These are phyloP conservation scores for Lagenidium giganteum DNA, from an alignment of 352 stramenopile species.

Conservation along the genomic window DNA sequence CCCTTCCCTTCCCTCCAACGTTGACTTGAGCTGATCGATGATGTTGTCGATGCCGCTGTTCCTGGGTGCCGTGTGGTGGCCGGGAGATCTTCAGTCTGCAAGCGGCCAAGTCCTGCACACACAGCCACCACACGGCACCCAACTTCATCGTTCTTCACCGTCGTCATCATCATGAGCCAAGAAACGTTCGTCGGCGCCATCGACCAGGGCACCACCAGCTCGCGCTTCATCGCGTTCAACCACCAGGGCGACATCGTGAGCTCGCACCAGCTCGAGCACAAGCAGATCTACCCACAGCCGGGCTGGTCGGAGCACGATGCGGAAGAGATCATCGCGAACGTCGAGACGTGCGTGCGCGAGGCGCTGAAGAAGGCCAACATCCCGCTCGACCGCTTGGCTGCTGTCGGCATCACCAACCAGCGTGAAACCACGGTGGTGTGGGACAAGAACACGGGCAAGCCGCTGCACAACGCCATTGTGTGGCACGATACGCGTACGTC, in stretches of 20 bases:
- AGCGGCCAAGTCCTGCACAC: constrained; percentile 17
- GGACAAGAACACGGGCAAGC: constrained; percentile 93
- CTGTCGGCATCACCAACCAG: constrained; percentile 99
- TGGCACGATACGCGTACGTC: constrained; percentile 97
- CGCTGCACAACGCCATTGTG: constrained; percentile 98
- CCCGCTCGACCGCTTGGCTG: constrained; percentile 65
- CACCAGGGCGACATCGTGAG: constrained; percentile 84
- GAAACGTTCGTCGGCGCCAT: constrained; percentile 85
- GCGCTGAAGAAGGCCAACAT: constrained; percentile 72
- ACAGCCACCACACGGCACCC: constrained; percentile 6
- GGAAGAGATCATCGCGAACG: constrained; percentile 92
- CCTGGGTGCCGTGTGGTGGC: constrained; percentile 1
- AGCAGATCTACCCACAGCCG: constrained; percentile 94
- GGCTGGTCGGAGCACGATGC: constrained; percentile 98
- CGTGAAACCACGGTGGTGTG: constrained; percentile 97
- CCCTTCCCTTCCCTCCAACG: not conserved
- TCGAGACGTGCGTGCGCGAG: constrained; percentile 67
- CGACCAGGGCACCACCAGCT: constrained; percentile 96
- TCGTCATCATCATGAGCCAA: constrained; percentile 25
- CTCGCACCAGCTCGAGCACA: constrained; percentile 94
- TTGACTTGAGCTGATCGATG: constrained; percentile 13
- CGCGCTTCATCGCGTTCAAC: constrained; percentile 96
- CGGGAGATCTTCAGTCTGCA: constrained; percentile 26
- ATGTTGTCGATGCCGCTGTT: no score
- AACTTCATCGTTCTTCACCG: not conserved